Conservation (phyloP, 2,329 filamentous ascomycete genomes). For the Torrubiella hemipterigena region DNA sequence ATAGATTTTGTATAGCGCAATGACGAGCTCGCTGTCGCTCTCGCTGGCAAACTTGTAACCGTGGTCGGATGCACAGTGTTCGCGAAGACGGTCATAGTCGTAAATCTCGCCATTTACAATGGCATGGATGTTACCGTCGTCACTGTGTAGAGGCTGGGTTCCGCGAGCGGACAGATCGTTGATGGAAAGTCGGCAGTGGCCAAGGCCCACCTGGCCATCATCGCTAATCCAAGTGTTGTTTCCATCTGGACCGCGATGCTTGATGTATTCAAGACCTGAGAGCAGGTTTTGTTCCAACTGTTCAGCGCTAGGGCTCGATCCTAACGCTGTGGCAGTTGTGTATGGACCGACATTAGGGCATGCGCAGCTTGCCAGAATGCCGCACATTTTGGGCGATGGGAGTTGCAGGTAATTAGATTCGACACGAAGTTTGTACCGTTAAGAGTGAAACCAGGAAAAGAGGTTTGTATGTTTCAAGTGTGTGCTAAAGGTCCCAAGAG, state of each 20-base stretch:
- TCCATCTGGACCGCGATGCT: constrained; percentile 18
- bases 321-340: no score
- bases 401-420: no score
- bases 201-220: constrained; percentile 19
- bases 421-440: no score
- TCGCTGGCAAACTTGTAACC: constrained; percentile 30
- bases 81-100: constrained; percentile 32
- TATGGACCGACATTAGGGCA: no score
- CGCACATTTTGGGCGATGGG: no score
- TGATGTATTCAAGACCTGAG: constrained; percentile 13
- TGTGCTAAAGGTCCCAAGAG: no score
- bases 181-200: constrained; percentile 37
- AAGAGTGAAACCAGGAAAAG: no score
- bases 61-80: constrained; percentile 18
- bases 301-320: no score
- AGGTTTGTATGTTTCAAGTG: no score
- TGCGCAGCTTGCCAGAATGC: no score
- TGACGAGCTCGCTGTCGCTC: constrained; percentile 40
- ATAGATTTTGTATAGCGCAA: constrained; percentile 38
- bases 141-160: constrained; percentile 31
- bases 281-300: no score
- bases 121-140: constrained; percentile 31
- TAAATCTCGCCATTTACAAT: constrained; percentile 52
- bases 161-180: constrained; percentile 36
- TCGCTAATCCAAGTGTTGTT: constrained; percentile 16